Evolutionary conservation across 306 rosid genomes (phyloP).

Genomic region (Trifolium pratense): DNA sequence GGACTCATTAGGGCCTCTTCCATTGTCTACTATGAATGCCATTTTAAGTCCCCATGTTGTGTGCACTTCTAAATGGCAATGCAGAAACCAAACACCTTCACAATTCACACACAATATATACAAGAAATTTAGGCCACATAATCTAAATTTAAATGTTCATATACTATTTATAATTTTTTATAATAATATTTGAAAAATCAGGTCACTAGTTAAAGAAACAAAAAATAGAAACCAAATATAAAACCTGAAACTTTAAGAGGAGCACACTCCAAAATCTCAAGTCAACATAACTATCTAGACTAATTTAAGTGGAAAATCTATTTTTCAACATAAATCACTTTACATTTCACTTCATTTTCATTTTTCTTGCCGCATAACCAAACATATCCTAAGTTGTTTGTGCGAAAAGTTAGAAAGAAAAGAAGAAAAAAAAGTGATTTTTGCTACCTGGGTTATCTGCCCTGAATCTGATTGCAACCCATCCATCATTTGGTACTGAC

Average conservation of each 20-base stretch:
- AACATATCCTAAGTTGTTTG: too few species aligned
- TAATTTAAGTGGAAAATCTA: too few species aligned
- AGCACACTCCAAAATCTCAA: too few species aligned
- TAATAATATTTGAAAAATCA: too few species aligned
- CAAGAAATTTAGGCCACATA: background rate
- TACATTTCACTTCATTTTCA: too few species aligned
- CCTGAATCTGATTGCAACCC: conserved; percentile 79
- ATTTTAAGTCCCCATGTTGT: conserved; percentile 87
- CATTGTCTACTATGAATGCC: conserved; percentile 77
- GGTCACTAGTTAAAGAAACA: too few species aligned
- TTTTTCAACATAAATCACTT: too few species aligned
- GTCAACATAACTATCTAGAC: too few species aligned
- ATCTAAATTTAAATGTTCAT: background rate
- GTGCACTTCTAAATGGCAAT: conserved; percentile 88
- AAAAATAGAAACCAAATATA: too few species aligned
- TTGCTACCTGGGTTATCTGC: conserved; percentile 77
- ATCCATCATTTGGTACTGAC: conserved; percentile 69
- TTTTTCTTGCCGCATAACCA: too few species aligned
- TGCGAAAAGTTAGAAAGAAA: background rate
- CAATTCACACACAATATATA: conserved; percentile 17
- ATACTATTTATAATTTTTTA: too few species aligned
- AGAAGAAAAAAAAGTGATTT: background rate
- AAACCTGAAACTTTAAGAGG: too few species aligned
- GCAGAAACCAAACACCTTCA: conserved; percentile 79
- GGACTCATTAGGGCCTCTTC: conserved; percentile 56